phyloP scores from a whole-genome alignment of 495 filamentous ascomycete species.

The Articulospora tetracladia region DNA sequence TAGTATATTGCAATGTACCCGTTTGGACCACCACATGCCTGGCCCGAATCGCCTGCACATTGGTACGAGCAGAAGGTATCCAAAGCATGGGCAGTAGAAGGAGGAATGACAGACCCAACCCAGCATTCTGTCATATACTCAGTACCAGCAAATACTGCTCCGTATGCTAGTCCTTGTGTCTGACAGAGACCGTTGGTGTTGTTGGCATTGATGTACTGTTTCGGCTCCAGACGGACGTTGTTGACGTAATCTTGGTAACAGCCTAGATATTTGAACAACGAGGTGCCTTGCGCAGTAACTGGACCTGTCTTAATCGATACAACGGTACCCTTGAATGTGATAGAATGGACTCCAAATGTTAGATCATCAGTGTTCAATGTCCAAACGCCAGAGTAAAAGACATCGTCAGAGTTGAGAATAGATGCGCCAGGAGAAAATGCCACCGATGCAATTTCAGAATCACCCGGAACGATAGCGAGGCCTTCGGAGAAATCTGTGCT shows the following conservation, averaged over 20 bases:
- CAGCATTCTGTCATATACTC: constrained; percentile 32
- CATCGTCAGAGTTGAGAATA: constrained; percentile 22
- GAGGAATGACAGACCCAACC: constrained; percentile 32
- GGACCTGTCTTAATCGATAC: constrained; percentile 28
- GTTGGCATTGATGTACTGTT: constrained; percentile 22
- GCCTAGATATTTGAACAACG: constrained; percentile 33
- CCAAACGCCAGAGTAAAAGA: constrained; percentile 30
- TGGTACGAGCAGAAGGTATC: constrained; percentile 7
- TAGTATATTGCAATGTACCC: constrained; percentile 37
- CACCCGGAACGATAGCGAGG: constrained; percentile 25
- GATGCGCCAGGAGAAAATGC: constrained; percentile 27
- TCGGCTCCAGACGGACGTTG: constrained; percentile 28
- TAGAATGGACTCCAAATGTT: constrained; percentile 31
- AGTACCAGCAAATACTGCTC: constrained; percentile 32
- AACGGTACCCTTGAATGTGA: constrained; percentile 30
- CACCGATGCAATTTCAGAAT: constrained; percentile 26
- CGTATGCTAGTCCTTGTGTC: constrained; percentile 24
- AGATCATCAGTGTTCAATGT: constrained; percentile 40
- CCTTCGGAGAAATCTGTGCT: constrained; percentile 32
- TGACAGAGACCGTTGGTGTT: constrained; percentile 35
- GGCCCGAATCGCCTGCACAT: constrained; percentile 6
- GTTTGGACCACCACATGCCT: constrained; percentile 28
- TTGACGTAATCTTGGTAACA: constrained; percentile 33
- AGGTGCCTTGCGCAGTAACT: constrained; percentile 22
- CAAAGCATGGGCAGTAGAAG: constrained; percentile 31